phyloP scores from a whole-genome alignment of 192 early-diverging fungal genomes.

The Coemansia sp. region DNA sequence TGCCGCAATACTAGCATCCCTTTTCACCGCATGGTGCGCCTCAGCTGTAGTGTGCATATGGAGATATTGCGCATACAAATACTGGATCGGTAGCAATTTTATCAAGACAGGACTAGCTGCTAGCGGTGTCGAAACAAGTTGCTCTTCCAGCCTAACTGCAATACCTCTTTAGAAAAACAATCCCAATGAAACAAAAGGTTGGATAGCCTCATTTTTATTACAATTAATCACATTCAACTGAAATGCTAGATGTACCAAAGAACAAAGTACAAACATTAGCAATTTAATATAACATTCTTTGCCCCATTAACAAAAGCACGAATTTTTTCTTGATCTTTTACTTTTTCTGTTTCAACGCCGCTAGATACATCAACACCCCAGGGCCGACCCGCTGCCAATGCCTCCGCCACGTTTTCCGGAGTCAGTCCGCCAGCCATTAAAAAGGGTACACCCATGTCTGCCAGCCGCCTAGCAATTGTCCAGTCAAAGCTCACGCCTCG shows the following conservation, averaged over 20 bases:
- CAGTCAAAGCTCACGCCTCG: slow-evolving; percentile 85
- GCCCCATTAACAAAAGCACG: slow-evolving; percentile 65
- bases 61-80: slow-evolving; percentile 17
- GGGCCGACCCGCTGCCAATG: slow-evolving; percentile 65
- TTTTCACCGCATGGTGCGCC: slow-evolving; percentile 13
- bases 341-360: slow-evolving; percentile 82
- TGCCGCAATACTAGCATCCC: background rate
- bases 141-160: background rate
- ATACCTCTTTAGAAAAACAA: background rate
- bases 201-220: no score
- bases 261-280: slow-evolving; percentile 3
- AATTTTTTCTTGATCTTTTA: slow-evolving; percentile 80
- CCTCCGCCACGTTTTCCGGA: slow-evolving; percentile 76
- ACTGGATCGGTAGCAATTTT: slow-evolving; percentile 1
- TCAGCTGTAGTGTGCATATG: slow-evolving; percentile 16
- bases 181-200: no score
- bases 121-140: background rate
- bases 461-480: slow-evolving; percentile 62
- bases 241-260: no score
- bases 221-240: no score
- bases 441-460: slow-evolving; percentile 63
- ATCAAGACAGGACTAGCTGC: slow-evolving; percentile 3
- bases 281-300: slow-evolving; percentile 7
- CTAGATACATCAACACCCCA: slow-evolving; percentile 93
- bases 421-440: slow-evolving; percentile 87